Evolutionary conservation across 768 basidiomycete genomes (phyloP).

Genomic region (Suillus sp.): DNA sequence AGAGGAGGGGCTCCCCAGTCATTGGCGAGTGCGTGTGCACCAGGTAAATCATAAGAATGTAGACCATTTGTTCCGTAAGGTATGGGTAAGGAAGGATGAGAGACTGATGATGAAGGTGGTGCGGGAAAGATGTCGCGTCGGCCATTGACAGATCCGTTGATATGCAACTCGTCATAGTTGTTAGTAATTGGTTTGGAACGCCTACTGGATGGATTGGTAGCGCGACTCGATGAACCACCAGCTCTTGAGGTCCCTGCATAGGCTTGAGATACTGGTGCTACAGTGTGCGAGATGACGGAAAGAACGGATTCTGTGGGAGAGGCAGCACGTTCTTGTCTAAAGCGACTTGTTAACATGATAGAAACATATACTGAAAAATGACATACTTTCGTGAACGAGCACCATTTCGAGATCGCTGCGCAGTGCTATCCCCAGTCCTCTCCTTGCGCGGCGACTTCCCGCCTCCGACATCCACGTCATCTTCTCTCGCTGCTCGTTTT

Average conservation of each 20-base stretch:
- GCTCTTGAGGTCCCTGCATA: slow-evolving; percentile 30
- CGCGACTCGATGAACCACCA: slow-evolving; percentile 34
- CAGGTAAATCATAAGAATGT: slow-evolving; percentile 43
- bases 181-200: slow-evolving; percentile 44
- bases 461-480: slow-evolving; percentile 57
- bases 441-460: slow-evolving; percentile 68
- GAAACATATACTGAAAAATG: background rate
- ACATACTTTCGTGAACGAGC: slow-evolving; percentile 64
- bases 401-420: slow-evolving; percentile 52
- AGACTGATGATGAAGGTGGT: slow-evolving; percentile 49
- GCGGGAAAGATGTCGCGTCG: slow-evolving; percentile 48
- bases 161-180: slow-evolving; percentile 43
- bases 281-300: slow-evolving; percentile 69
- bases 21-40: slow-evolving; percentile 35
- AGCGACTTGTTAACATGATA: slow-evolving; percentile 11
- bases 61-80: slow-evolving; percentile 40
- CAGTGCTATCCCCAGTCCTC: slow-evolving; percentile 43
- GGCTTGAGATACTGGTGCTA: slow-evolving; percentile 36
- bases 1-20: slow-evolving; percentile 57
- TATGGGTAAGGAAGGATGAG: slow-evolving; percentile 57
- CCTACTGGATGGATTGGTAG: slow-evolving; percentile 39
- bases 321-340: slow-evolving; percentile 61
- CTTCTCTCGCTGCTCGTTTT: slow-evolving; percentile 60
- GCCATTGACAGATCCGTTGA: slow-evolving; percentile 38
- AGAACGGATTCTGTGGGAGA: slow-evolving; percentile 77